These are phyloP conservation scores for Ophiocordyceps robertsii DNA, from an alignment of 2,329 filamentous ascomycete genomes.

Conservation along the genomic window DNA sequence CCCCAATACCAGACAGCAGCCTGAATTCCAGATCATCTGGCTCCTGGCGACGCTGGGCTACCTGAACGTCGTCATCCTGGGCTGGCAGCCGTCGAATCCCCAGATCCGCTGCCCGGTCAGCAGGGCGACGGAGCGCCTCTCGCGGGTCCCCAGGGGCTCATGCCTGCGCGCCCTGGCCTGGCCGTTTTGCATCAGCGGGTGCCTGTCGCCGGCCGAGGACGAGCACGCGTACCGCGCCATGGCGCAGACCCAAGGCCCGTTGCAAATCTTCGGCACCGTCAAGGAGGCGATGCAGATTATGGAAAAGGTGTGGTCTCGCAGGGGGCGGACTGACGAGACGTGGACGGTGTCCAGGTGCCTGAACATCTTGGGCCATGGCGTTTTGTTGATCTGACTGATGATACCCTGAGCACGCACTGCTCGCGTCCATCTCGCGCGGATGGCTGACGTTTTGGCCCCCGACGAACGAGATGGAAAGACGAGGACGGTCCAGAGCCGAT, in stretches of 20 bases:
- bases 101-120: conserved; percentile 24
- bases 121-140: conserved; percentile 20
- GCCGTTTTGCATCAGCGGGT: conserved; percentile 28
- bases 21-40: conserved; percentile 28
- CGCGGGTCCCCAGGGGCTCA: conserved; percentile 14
- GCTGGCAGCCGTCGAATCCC: conserved; percentile 33
- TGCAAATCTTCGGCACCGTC: conserved; percentile 31
- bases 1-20: conserved; percentile 9
- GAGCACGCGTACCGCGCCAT: conserved; percentile 28
- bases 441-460: no score
- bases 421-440: no score
- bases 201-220: conserved; percentile 23
- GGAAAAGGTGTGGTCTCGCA: conserved; percentile 30
- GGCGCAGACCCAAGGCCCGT: conserved; percentile 24
- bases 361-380: conserved; percentile 23
- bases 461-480: no score
- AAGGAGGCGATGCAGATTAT: conserved; percentile 29
- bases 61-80: conserved; percentile 32
- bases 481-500: no score
- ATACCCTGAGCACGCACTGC: no score
- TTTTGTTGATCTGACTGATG: conserved; percentile 21
- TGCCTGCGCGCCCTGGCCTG: conserved; percentile 23
- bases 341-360: conserved; percentile 32
- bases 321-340: conserved; percentile 23
- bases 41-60: conserved; percentile 33